A percentile compares a stretch with the other conserved stretches of the same genome.
Conservation (phyloP, 352 stramenopile species). For the Blastocystis sp. region DNA sequence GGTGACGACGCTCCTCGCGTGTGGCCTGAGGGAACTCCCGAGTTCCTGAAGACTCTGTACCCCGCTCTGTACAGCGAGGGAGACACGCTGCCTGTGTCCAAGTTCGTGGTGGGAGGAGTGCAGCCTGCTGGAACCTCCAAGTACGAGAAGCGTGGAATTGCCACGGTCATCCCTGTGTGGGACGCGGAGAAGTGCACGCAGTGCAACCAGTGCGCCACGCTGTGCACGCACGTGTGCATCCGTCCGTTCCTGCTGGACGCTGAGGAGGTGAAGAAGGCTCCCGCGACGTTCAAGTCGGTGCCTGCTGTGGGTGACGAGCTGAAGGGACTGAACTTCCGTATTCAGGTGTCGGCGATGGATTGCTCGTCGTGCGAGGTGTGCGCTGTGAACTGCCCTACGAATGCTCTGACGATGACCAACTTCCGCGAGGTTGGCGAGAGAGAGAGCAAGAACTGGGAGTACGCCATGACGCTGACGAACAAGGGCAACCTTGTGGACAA, state of each 20-base stretch:
- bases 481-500: slow-evolving; percentile 64
- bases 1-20: slow-evolving; percentile 61
- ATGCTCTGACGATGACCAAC: slow-evolving; percentile 63
- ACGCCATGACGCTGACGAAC: slow-evolving; percentile 62
- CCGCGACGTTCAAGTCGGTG: slow-evolving; percentile 63
- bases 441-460: slow-evolving; percentile 64
- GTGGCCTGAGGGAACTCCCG: slow-evolving; percentile 62
- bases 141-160: slow-evolving; percentile 63
- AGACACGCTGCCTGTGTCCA: slow-evolving; percentile 64
- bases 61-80: slow-evolving; percentile 62
- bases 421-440: slow-evolving; percentile 60
- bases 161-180: slow-evolving; percentile 61
- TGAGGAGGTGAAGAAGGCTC: slow-evolving; percentile 62
- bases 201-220: slow-evolving; percentile 66
- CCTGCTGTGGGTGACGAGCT: slow-evolving; percentile 62
- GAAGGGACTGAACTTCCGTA: slow-evolving; percentile 63
- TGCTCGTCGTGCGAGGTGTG: slow-evolving; percentile 66
- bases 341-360: slow-evolving; percentile 65
- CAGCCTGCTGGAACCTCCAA: slow-evolving; percentile 63
- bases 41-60: slow-evolving; percentile 65
- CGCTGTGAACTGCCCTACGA: slow-evolving; percentile 64
- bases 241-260: slow-evolving; percentile 65
- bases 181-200: slow-evolving; percentile 64
- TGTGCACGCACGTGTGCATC: slow-evolving; percentile 65
- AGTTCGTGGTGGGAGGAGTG: slow-evolving; percentile 64